These are phyloP conservation scores for Rhynchospora pubera DNA, from an alignment of 176 grass and related monocot species.

Conservation along the genomic window DNA sequence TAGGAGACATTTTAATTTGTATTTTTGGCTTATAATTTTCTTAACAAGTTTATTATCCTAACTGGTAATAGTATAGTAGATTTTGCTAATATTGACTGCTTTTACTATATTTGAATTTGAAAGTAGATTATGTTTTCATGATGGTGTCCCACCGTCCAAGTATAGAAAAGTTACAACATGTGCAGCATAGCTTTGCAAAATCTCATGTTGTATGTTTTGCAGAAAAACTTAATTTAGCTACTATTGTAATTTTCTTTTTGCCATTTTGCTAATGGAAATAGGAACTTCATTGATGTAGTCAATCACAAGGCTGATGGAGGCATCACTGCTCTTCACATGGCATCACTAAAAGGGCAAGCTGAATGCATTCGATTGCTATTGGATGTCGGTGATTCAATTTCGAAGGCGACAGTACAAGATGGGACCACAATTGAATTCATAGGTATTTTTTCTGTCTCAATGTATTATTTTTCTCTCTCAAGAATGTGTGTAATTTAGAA, in stretches of 20 bases:
- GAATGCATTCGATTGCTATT: slow-evolving; percentile 79
- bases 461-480: slow-evolving; percentile 4
- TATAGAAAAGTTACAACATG: not conserved
- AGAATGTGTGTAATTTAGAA: no score
- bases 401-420: slow-evolving; percentile 71
- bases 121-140: not conserved
- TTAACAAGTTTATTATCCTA: no score
- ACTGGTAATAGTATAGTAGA: no score
- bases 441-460: slow-evolving; percentile 35
- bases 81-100: no score
- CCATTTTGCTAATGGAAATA: not conserved
- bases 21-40: no score
- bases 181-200: not conserved
- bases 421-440: slow-evolving; percentile 84
- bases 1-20: no score
- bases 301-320: slow-evolving; percentile 69
- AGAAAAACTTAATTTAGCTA: not conserved
- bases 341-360: slow-evolving; percentile 71
- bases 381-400: slow-evolving; percentile 68
- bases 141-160: not conserved
- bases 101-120: no score
- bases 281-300: slow-evolving; percentile 21
- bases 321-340: slow-evolving; percentile 91
- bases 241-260: not conserved
- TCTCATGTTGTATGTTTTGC: not conserved